A percentile compares a stretch with the other conserved stretches of the same genome.
Conservation (phyloP, 441 rosid species). For the Euphorbia schlechtendalii region DNA sequence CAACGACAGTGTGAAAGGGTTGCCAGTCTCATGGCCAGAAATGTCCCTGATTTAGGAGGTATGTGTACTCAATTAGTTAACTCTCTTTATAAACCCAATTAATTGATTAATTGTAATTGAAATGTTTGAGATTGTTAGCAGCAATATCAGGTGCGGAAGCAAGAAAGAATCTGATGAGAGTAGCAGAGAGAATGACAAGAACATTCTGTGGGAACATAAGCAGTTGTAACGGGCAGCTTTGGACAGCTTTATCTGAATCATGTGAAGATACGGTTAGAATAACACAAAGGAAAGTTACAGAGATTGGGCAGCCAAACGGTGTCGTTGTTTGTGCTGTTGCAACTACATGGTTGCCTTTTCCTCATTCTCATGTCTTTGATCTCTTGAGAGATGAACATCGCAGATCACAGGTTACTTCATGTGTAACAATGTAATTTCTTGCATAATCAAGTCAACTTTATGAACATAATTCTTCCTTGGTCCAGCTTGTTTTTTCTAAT, state of each 20-base stretch:
- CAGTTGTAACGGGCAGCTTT: constrained; percentile 56
- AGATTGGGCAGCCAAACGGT: constrained; percentile 66
- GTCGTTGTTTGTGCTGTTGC: constrained; percentile 74
- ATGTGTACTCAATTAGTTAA: too few species aligned
- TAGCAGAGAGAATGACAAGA: constrained; percentile 66
- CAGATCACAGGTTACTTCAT: constrained; percentile 75
- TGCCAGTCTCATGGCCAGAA: constrained; percentile 88
- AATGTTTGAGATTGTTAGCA: too few species aligned
- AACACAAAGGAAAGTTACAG: constrained; percentile 58
- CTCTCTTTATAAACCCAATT: too few species aligned
- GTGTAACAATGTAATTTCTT: too few species aligned
- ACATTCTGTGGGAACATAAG: constrained; percentile 62
- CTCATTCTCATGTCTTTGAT: constrained; percentile 65
- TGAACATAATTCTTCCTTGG: too few species aligned
- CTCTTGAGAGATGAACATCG: constrained; percentile 67
- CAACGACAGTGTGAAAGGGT: constrained; percentile 76
- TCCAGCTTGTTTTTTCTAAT: constrained; percentile 64
- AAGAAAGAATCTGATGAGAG: constrained; percentile 66
- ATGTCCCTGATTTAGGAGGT: constrained; percentile 84
- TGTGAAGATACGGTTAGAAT: constrained; percentile 56
- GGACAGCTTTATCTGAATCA: constrained; percentile 74
- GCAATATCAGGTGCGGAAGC: constrained; percentile 74
- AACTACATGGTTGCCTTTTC: constrained; percentile 79
- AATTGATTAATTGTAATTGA: too few species aligned
- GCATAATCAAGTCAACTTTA: too few species aligned